Conservation (phyloP, 2,329 filamentous ascomycete species). For the Fonsecaea pugnacius region DNA sequence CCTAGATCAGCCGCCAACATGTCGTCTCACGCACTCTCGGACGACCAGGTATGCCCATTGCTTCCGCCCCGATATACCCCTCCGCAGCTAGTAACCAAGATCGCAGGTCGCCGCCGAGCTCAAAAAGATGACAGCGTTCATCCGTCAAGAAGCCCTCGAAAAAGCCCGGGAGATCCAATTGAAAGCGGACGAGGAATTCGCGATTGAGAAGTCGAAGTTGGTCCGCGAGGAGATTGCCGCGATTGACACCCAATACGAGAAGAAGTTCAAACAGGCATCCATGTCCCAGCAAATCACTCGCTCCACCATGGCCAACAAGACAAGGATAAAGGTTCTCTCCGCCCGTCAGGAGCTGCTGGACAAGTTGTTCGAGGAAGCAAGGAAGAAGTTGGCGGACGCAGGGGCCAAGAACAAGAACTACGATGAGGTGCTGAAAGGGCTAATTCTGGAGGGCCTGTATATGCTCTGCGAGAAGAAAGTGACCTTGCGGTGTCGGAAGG, state of each 20-base stretch:
- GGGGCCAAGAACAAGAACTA: slow-evolving; percentile 75
- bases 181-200: slow-evolving; percentile 98
- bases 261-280: slow-evolving; percentile 98
- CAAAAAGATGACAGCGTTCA: slow-evolving; percentile 99
- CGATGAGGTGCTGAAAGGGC: slow-evolving; percentile 72
- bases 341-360: slow-evolving; percentile 91
- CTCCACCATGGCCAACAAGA: slow-evolving; percentile 96
- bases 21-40: slow-evolving; percentile 96
- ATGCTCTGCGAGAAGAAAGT: slow-evolving; percentile 81
- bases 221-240: slow-evolving; percentile 91
- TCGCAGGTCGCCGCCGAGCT: slow-evolving; percentile 91
- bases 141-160: slow-evolving; percentile 96
- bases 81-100: slow-evolving; percentile 9
- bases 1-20: slow-evolving; percentile 61
- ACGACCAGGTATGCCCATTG: slow-evolving; percentile 76
- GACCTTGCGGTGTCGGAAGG: slow-evolving; percentile 74
- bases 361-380: slow-evolving; percentile 80
- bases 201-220: slow-evolving; percentile 98
- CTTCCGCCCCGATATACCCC: not conserved
- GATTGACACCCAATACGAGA: slow-evolving; percentile 92
- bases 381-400: slow-evolving; percentile 70
- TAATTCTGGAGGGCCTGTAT: slow-evolving; percentile 90
- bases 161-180: slow-evolving; percentile 97
- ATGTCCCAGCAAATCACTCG: slow-evolving; percentile 99
- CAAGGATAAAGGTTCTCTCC: slow-evolving; percentile 81